Percentiles rank a stretch among this genome's conserved stretches.
Conservation (phyloP, 257 asterid species). For the Jasminum sambac region DNA sequence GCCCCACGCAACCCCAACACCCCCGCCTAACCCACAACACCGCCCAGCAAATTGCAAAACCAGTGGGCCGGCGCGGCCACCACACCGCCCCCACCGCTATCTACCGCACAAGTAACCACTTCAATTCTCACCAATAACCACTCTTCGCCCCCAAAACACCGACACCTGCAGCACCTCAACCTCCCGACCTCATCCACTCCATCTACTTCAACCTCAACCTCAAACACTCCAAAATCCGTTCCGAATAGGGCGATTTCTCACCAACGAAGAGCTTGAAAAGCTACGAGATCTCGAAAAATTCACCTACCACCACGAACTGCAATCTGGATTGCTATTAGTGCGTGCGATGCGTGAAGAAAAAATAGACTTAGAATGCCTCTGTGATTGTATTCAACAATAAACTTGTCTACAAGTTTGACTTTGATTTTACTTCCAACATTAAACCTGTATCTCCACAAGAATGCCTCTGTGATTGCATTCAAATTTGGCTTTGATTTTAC, state of each 20-base stretch:
- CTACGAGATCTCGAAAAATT: constrained; percentile 55
- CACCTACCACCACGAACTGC: constrained; percentile 62
- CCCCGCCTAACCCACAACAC: no score
- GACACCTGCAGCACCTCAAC: constrained; percentile 35
- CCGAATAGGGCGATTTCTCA: constrained; percentile 55
- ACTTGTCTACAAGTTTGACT: no score
- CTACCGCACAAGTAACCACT: neutral
- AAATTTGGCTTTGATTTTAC: no score
- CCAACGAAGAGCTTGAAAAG: constrained; percentile 64
- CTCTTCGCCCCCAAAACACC: constrained; percentile 43
- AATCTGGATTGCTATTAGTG: constrained; percentile 70
- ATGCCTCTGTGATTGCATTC: no score
- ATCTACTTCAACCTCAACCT: constrained; percentile 41
- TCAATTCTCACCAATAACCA: constrained; percentile 25
- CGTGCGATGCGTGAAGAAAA: constrained; percentile 84
- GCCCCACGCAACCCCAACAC: no score
- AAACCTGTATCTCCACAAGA: no score
- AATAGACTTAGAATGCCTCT: no score
- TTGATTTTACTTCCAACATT: no score
- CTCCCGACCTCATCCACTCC: constrained; percentile 53
- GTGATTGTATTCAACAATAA: no score
- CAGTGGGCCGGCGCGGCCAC: no score
- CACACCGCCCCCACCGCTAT: constrained; percentile 16
- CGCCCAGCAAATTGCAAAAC: no score
- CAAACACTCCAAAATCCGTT: constrained; percentile 43